A percentile compares a stretch with the other conserved stretches of the same genome.
Evolutionary conservation across 176 grass and related monocot species (phyloP).

Genomic region (Typha latifolia): DNA sequence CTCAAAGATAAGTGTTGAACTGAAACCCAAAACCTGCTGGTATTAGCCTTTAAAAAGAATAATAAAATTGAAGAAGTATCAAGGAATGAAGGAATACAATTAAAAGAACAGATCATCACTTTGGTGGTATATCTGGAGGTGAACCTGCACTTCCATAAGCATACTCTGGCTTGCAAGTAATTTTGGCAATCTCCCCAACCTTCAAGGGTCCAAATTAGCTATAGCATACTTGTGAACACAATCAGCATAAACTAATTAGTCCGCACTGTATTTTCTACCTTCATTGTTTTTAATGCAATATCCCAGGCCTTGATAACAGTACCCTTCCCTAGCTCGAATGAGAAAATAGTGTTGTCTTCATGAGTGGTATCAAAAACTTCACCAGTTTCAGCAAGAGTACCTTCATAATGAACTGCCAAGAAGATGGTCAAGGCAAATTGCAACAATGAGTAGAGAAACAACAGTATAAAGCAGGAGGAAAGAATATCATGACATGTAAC

Average conservation of each 20-base stretch:
- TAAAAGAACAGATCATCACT: constrained; percentile 35
- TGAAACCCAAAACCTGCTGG: constrained; percentile 30
- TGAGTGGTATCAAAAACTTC: constrained; percentile 92
- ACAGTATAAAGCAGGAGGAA: not conserved
- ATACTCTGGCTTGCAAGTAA: constrained; percentile 92
- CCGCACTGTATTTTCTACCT: constrained; percentile 28
- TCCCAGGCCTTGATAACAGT: constrained; percentile 94
- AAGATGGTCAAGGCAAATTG: not conserved
- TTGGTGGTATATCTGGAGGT: constrained; percentile 85
- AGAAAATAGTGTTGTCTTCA: constrained; percentile 93
- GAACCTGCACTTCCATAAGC: constrained; percentile 82
- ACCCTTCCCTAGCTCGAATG: constrained; percentile 83
- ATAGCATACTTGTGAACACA: constrained; percentile 2
- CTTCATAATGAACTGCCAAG: constrained; percentile 83
- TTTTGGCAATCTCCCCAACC: constrained; percentile 92
- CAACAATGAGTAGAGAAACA: not conserved
- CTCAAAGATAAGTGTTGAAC: constrained; percentile 88
- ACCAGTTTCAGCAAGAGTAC: constrained; percentile 70
- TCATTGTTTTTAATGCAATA: constrained; percentile 90
- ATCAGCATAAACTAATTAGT: constrained; percentile 1
- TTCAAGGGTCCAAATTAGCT: constrained; percentile 22
- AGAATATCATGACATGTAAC: not conserved
- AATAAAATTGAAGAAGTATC: not conserved
- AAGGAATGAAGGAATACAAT: not conserved
- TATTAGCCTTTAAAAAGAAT: constrained; percentile 10